Evolutionary conservation across 768 basidiomycete genomes (phyloP).

Genomic region (Baorangia bicolor): DNA sequence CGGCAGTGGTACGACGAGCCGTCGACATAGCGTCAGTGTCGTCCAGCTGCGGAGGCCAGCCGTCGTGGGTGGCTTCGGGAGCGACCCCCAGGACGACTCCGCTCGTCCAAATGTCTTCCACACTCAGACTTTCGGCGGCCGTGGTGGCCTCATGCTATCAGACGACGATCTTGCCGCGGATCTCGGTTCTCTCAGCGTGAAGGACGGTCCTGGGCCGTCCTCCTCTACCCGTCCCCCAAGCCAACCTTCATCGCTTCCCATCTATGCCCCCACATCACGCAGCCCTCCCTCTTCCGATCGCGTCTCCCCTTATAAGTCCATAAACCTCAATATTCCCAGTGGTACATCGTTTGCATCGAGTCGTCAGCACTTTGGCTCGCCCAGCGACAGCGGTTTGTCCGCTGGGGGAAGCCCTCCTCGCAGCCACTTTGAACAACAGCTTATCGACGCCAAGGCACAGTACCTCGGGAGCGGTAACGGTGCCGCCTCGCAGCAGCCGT

Average conservation of each 20-base stretch:
- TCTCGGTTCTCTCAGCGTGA: slow-evolving; percentile 60
- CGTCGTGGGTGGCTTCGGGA: slow-evolving; percentile 60
- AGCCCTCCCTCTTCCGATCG: slow-evolving; percentile 57
- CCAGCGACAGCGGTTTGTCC: slow-evolving; percentile 60
- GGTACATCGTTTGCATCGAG: slow-evolving; percentile 40
- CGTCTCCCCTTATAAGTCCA: slow-evolving; percentile 55
- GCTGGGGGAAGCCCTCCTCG: slow-evolving; percentile 50
- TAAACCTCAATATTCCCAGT: slow-evolving; percentile 58
- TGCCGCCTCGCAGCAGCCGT: slow-evolving; percentile 26
- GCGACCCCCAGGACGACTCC: slow-evolving; percentile 43
- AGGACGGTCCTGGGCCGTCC: slow-evolving; percentile 32
- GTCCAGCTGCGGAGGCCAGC: slow-evolving; percentile 71
- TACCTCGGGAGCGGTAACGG: slow-evolving; percentile 27
- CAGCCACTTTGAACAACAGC: slow-evolving; percentile 46
- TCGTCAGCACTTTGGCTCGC: slow-evolving; percentile 53
- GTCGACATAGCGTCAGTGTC: slow-evolving; percentile 80
- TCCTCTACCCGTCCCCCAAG: slow-evolving; percentile 56
- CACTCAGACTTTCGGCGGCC: slow-evolving; percentile 38
- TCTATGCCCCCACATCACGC: slow-evolving; percentile 67
- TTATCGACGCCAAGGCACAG: slow-evolving; percentile 41
- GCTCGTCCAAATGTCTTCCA: slow-evolving; percentile 33
- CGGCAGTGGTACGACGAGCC: slow-evolving; percentile 79
- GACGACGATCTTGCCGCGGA: slow-evolving; percentile 82
- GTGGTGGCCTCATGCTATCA: slow-evolving; percentile 64
- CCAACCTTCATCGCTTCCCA: slow-evolving; percentile 74